A percentile compares a stretch with the other conserved stretches of the same genome.
phyloP scores from a whole-genome alignment of 768 basidiomycete genomes.

The Mycena vulgaris region DNA sequence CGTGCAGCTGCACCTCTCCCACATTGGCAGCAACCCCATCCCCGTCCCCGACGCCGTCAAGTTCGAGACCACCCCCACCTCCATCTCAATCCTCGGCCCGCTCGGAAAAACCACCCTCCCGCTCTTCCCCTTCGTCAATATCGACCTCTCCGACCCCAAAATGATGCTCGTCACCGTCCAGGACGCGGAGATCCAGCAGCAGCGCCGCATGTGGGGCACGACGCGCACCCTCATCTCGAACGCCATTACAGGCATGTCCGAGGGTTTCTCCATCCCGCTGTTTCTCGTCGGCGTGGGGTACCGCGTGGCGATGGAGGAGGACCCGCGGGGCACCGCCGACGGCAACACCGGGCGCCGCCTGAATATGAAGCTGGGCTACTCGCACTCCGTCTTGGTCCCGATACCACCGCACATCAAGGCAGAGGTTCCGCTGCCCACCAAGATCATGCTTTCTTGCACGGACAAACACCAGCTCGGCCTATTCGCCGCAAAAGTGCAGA shows the following conservation, averaged over 20 bases:
- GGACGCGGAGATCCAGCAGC: constrained; percentile 70
- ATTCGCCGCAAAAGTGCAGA: constrained; percentile 84
- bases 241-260: constrained; percentile 91
- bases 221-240: constrained; percentile 92
- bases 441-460: constrained; percentile 83
- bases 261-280: constrained; percentile 87
- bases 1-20: constrained; percentile 43
- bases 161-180: constrained; percentile 69
- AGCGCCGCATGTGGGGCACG: constrained; percentile 91
- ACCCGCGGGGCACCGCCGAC: constrained; percentile 75
- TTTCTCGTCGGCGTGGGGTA: constrained; percentile 97
- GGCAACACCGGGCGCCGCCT: constrained; percentile 78
- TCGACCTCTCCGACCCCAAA: constrained; percentile 45
- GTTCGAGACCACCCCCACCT: constrained; percentile 31
- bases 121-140: constrained; percentile 34
- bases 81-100: constrained; percentile 32
- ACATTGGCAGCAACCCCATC: constrained; percentile 56
- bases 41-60: constrained; percentile 37
- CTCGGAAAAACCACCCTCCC: constrained; percentile 34
- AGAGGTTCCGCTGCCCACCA: constrained; percentile 87
- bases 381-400: constrained; percentile 87
- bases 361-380: constrained; percentile 94
- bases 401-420: constrained; percentile 93
- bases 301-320: constrained; percentile 87
- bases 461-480: constrained; percentile 92